Evolutionary conservation across 495 filamentous ascomycete genomes (phyloP).

Genomic region (Penicillium alfredii): DNA sequence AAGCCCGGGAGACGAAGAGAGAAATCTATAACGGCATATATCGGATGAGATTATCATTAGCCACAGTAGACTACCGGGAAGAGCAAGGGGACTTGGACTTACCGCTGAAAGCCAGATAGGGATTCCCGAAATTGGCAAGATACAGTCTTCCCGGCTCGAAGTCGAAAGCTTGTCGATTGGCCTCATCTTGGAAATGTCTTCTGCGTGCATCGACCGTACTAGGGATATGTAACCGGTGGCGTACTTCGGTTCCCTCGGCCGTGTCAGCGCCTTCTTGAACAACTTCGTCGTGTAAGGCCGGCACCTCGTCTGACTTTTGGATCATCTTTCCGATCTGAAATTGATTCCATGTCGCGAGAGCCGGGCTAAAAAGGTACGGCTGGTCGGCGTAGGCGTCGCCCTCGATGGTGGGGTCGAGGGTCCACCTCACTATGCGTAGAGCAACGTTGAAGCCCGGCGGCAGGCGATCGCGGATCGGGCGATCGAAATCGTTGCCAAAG

Average conservation of each 20-base stretch:
- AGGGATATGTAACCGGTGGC: constrained; percentile 46
- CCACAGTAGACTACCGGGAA: too few species aligned
- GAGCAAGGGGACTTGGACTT: too few species aligned
- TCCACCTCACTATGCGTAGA: constrained; percentile 76
- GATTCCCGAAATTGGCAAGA: constrained; percentile 80
- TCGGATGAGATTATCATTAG: too few species aligned
- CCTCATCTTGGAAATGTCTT: constrained; percentile 56
- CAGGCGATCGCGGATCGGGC: constrained; percentile 76
- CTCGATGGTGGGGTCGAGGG: constrained; percentile 80
- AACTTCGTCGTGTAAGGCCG: constrained; percentile 34
- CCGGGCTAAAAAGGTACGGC: constrained; percentile 78
- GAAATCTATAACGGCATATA: constrained; percentile 60
- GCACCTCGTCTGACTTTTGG: constrained; percentile 7
- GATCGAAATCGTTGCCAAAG: constrained; percentile 90
- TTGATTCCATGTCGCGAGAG: constrained; percentile 65
- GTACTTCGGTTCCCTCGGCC: constrained; percentile 42
- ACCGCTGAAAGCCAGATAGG: constrained; percentile 83
- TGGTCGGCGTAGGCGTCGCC: constrained; percentile 81
- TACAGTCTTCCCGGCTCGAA: constrained; percentile 61
- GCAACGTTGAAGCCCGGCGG: constrained; percentile 79
- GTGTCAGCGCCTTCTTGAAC: constrained; percentile 68
- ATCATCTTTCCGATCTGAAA: constrained; percentile 57
- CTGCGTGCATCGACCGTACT: constrained; percentile 48
- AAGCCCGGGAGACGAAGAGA: constrained; percentile 77
- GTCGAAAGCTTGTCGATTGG: constrained; percentile 41